These are phyloP conservation scores for Kwoniella sp. DNA, from an alignment of 768 basidiomycete genomes.

Conservation along the genomic window DNA sequence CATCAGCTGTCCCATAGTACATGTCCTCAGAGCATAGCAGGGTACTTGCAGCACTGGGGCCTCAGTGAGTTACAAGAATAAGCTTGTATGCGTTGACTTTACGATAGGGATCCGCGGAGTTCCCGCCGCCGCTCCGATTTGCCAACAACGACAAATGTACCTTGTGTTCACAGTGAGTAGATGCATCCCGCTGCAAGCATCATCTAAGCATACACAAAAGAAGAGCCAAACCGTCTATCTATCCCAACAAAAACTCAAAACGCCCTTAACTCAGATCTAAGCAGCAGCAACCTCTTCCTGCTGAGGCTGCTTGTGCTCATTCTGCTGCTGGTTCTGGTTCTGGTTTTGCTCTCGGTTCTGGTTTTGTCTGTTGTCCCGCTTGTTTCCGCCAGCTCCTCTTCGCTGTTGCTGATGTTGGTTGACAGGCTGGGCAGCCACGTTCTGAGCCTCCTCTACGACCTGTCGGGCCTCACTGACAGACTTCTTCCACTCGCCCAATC, in stretches of 20 bases:
- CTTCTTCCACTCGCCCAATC: conserved; percentile 52
- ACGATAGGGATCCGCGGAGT: too few relatives aligned
- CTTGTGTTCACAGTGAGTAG: neutral
- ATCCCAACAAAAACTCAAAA: neutral
- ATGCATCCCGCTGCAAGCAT: neutral
- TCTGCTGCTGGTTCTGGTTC: conserved; percentile 7
- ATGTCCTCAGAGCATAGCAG: too few relatives aligned
- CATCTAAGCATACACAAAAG: conserved; percentile 1
- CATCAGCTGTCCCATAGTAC: too few relatives aligned
- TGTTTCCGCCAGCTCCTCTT: conserved; percentile 3
- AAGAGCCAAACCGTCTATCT: neutral
- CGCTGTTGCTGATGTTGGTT: neutral
- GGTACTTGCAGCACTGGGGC: too few relatives aligned
- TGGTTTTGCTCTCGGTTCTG: conserved; percentile 8
- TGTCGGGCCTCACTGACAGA: conserved; percentile 45
- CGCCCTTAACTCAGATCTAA: neutral
- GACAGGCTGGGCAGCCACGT: conserved; percentile 31
- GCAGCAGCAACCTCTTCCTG: conserved; percentile 18
- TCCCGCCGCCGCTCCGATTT: too few relatives aligned
- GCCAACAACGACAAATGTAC: too few relatives aligned
- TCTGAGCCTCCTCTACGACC: conserved; percentile 50
- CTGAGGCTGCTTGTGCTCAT: conserved; percentile 5
- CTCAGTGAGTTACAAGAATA: too few relatives aligned
- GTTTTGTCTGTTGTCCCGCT: conserved; percentile 1
- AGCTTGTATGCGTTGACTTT: too few relatives aligned